Base-by-base conservation (phyloP, 2,329 filamentous ascomycete species). In the Colletotrichum somersetense region DNA sequence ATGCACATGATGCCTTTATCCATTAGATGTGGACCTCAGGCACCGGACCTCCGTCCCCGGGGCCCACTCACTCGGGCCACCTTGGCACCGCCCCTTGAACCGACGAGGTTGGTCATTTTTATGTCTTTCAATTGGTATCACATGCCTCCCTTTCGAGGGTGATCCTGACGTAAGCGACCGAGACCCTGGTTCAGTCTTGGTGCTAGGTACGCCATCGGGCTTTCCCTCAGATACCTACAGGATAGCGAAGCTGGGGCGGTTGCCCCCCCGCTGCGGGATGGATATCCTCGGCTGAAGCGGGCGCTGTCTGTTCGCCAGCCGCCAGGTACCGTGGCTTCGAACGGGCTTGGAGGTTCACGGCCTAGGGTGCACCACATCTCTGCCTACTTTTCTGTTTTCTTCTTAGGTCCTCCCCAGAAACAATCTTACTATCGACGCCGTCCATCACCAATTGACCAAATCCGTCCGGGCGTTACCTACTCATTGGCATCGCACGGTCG, bases 271-370 rank as follows among this genome's bases (percentile, higher is more conserved):
- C 69, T 69, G 62, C 61, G 67, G 66, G 66, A 73, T 74, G 76
- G 76, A 76, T 77, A 77, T 75, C 76, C 76, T 77, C 76, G 76
- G 70, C 70, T 72, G 70, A 72, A 72, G 66, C 61, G 66, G 66
- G 61, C 61, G 46, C 55, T 72, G 74, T 66, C 73, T 72, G 71
- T 62, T 71, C 57, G 56, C 66, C 59, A 72, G 61, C 55, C 59
- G 70, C 55, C 53, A 65, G 70, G 70, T 70, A 50, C 70, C 55
- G 70, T 72, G 70, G 66, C 70, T 70, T 58, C 55, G 70, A 70
- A 70, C 56, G 70, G 70, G 70, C 70, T 70, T 65, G 65, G 70
- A 65, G 55, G 59, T 70, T 70, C 70, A 72, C 70, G 70, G 66
- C n/a, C 70, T 72, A 71, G 67, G 57, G 62, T 50, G 71, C 42